These are phyloP conservation scores for Xylariales sp. DNA, from an alignment of 2,329 filamentous ascomycete species.

Conservation along the genomic window DNA sequence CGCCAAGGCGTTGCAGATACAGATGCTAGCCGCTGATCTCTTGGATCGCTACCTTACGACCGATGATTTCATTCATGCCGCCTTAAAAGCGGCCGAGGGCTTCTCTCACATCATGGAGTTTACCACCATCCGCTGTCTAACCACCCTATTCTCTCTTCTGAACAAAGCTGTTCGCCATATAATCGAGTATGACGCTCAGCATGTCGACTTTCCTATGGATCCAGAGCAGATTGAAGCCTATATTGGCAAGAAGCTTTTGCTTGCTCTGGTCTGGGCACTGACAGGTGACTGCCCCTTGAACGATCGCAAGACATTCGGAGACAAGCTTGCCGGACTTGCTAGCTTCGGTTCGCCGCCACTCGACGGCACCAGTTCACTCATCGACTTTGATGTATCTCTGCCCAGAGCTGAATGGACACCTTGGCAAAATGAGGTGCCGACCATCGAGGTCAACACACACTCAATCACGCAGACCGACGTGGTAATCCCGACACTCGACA, in stretches of 20 bases:
- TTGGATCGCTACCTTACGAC: slow-evolving; percentile 70
- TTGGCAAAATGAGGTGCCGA: slow-evolving; percentile 94
- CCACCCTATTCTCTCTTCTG: slow-evolving; percentile 88
- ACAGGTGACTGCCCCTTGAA: slow-evolving; percentile 87
- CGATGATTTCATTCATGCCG: slow-evolving; percentile 76
- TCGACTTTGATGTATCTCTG: slow-evolving; percentile 89
- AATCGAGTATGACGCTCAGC: slow-evolving; percentile 92
- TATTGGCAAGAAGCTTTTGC: slow-evolving; percentile 86
- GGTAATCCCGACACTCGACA: slow-evolving; percentile 96
- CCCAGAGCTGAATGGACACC: slow-evolving; percentile 84
- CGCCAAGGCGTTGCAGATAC: slow-evolving; percentile 72
- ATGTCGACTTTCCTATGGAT: slow-evolving; percentile 89
- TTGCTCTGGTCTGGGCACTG: slow-evolving; percentile 91
- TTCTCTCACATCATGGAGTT: slow-evolving; percentile 99
- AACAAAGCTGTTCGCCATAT: slow-evolving; percentile 91
- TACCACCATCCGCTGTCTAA: slow-evolving; percentile 83
- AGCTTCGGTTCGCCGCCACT: slow-evolving; percentile 81
- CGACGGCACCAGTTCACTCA: slow-evolving; percentile 75
- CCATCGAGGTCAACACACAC: slow-evolving; percentile 95
- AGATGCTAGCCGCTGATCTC: slow-evolving; percentile 74
- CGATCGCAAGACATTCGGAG: slow-evolving; percentile 86
- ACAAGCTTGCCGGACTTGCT: slow-evolving; percentile 75
- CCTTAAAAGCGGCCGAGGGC: slow-evolving; percentile 67
- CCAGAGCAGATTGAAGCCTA: slow-evolving; percentile 85
- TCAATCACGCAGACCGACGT: slow-evolving; percentile 97